Percentiles rank a stretch among this genome's conserved stretches.
Conservation (phyloP, 208 protist genomes). For the Phytomonas francai region DNA sequence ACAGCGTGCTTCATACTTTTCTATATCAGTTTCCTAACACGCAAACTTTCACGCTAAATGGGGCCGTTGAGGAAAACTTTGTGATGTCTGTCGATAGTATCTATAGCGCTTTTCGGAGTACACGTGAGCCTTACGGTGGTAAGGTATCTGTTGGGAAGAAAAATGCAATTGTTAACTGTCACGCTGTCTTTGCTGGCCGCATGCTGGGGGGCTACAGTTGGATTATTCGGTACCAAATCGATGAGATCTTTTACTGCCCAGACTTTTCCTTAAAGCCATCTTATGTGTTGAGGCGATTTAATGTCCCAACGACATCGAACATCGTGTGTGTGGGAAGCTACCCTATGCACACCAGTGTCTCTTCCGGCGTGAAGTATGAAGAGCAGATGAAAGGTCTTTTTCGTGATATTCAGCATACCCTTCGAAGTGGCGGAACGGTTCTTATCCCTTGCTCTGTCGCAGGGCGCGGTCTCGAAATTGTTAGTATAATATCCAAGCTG, state of each 20-base stretch:
- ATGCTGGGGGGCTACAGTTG: slow-evolving; percentile 76
- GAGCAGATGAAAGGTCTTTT: slow-evolving; percentile 71
- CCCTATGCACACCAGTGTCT: slow-evolving; percentile 16
- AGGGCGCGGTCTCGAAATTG: slow-evolving; percentile 68
- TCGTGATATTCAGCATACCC: slow-evolving; percentile 65
- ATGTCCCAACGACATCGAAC: slow-evolving; percentile 60
- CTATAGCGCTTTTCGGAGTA: slow-evolving; percentile 77
- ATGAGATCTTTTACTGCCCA: slow-evolving; percentile 85
- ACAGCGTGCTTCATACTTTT: slow-evolving; percentile 70
- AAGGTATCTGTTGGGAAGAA: slow-evolving; percentile 50
- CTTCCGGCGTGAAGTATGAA: slow-evolving; percentile 25
- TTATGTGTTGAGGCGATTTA: slow-evolving; percentile 61
- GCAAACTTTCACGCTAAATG: slow-evolving; percentile 24
- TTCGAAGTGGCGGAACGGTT: slow-evolving; percentile 79
- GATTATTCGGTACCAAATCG: slow-evolving; percentile 83
- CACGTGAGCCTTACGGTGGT: slow-evolving; percentile 69
- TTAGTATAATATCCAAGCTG: slow-evolving; percentile 59
- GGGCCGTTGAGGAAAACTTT: slow-evolving; percentile 20
- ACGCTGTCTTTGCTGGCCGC: slow-evolving; percentile 52
- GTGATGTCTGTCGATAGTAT: slow-evolving; percentile 73
- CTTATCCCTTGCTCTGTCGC: slow-evolving; percentile 73
- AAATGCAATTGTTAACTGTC: slow-evolving; percentile 57
- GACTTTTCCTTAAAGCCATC: slow-evolving; percentile 78
- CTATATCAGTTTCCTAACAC: slow-evolving; percentile 73
- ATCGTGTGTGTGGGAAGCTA: slow-evolving; percentile 62